phyloP scores from a whole-genome alignment of 805 yeast genomes.

The Limtongia smithiae region DNA sequence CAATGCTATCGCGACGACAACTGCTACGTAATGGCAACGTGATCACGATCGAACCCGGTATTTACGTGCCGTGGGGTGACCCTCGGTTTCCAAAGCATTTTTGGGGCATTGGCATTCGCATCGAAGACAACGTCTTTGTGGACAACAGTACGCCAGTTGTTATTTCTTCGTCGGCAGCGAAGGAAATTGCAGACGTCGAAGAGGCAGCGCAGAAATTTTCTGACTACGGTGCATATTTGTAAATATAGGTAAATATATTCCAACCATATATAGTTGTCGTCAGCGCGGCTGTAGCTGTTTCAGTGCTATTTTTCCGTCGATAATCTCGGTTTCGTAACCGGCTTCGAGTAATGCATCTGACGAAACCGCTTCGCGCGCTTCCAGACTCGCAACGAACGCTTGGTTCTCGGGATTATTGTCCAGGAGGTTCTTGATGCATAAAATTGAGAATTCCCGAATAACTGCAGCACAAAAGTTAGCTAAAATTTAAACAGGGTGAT shows the following conservation, averaged over 20 bases:
- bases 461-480: background rate
- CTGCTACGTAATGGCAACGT: slow-evolving; percentile 68
- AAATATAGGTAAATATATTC: too few relatives aligned
- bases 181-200: slow-evolving; percentile 81
- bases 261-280: too few relatives aligned
- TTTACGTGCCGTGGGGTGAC: slow-evolving; percentile 74
- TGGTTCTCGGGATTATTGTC: slow-evolving; percentile 68
- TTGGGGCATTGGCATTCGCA: slow-evolving; percentile 87
- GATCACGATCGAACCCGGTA: slow-evolving; percentile 92
- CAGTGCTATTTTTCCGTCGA: slow-evolving; percentile 64
- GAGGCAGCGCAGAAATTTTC: slow-evolving; percentile 45
- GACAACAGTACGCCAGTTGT: slow-evolving; percentile 54
- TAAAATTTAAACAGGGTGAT: background rate
- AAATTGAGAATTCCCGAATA: slow-evolving; percentile 67
- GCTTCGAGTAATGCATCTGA: slow-evolving; percentile 56
- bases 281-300: too few relatives aligned
- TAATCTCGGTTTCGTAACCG: slow-evolving; percentile 50
- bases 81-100: slow-evolving; percentile 68
- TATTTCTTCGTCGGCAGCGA: slow-evolving; percentile 77
- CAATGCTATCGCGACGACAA: slow-evolving; percentile 55
- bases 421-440: slow-evolving; percentile 69
- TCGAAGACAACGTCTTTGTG: slow-evolving; percentile 89
- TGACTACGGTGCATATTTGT: background rate
- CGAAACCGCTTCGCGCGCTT: slow-evolving; percentile 64
- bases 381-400: slow-evolving; percentile 67